These are phyloP conservation scores for Fusarium nematophilum DNA, from an alignment of 2,329 filamentous ascomycete species.

Conservation along the genomic window DNA sequence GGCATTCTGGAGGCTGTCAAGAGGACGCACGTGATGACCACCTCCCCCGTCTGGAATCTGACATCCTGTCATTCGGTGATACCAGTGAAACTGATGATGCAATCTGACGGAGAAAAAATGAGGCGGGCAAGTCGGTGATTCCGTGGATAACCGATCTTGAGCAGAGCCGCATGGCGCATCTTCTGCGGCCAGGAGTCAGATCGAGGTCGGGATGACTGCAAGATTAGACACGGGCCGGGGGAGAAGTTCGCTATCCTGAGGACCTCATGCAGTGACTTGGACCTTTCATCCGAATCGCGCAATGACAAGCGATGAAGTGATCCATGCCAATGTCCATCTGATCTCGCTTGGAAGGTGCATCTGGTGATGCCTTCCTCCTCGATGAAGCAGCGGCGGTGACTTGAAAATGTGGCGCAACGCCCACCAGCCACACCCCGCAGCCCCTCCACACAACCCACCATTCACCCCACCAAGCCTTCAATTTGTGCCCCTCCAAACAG, in stretches of 20 bases:
- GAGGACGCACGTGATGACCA: slow-evolving; percentile 17
- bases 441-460: slow-evolving; percentile 27
- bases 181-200: too few relatives aligned
- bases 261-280: too few relatives aligned
- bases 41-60: not conserved
- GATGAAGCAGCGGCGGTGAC: not conserved
- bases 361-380: not conserved
- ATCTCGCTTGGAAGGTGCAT: not conserved
- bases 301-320: too few relatives aligned
- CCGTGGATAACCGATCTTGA: not conserved
- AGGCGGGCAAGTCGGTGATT: not conserved
- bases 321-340: too few relatives aligned
- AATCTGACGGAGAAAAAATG: not conserved
- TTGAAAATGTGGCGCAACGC: slow-evolving; percentile 13
- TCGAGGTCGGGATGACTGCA: too few relatives aligned
- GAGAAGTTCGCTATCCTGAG: too few relatives aligned
- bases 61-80: not conserved
- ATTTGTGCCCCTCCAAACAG: slow-evolving; percentile 38
- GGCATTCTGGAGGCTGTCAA: not conserved
- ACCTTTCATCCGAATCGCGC: too few relatives aligned
- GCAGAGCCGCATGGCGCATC: slow-evolving; percentile 9
- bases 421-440: not conserved
- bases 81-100: slow-evolving; percentile 24
- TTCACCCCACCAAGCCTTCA: slow-evolving; percentile 33
- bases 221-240: too few relatives aligned